Evolutionary conservation across 305 asterid species (phyloP).

Genomic region (Vinca major): DNA sequence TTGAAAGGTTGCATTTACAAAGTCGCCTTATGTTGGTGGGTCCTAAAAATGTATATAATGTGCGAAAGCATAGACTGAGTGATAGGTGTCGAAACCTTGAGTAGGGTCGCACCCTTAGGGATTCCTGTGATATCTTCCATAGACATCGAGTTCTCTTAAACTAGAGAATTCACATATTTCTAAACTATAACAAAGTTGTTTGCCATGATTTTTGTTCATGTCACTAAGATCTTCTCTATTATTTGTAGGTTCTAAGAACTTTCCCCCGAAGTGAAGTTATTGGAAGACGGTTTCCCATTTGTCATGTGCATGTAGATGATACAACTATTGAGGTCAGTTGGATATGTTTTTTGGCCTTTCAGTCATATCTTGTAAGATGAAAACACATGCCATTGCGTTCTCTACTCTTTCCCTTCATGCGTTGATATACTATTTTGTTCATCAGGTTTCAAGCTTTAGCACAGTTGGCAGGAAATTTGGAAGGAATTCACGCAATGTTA

Average conservation of each 20-base stretch:
- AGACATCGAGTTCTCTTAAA: not conserved
- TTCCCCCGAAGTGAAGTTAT: slow-evolving; percentile 66
- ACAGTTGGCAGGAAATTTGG: slow-evolving; percentile 20
- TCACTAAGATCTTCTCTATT: not conserved
- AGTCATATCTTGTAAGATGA: not conserved
- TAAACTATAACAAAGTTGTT: not conserved
- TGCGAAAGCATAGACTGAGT: not conserved
- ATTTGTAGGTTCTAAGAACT: slow-evolving; percentile 60
- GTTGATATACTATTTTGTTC: slow-evolving; percentile 5
- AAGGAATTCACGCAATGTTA: slow-evolving; percentile 11
- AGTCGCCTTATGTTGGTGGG: not conserved
- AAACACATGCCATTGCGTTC: not conserved
- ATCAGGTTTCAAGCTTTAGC: slow-evolving; percentile 26
- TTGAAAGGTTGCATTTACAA: not conserved
- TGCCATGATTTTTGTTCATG: not conserved
- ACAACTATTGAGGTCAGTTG: slow-evolving; percentile 56
- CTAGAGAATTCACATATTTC: not conserved
- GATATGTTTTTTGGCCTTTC: not conserved
- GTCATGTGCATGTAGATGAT: slow-evolving; percentile 76
- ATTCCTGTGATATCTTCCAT: not conserved
- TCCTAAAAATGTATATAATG: not conserved
- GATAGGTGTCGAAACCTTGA: too few species aligned
- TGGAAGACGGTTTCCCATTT: slow-evolving; percentile 85
- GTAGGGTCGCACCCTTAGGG: too few species aligned
- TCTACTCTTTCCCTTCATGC: not conserved